Evolutionary conservation across 2,329 filamentous ascomycete genomes (phyloP).

Genomic region (Aspergillus sp.): DNA sequence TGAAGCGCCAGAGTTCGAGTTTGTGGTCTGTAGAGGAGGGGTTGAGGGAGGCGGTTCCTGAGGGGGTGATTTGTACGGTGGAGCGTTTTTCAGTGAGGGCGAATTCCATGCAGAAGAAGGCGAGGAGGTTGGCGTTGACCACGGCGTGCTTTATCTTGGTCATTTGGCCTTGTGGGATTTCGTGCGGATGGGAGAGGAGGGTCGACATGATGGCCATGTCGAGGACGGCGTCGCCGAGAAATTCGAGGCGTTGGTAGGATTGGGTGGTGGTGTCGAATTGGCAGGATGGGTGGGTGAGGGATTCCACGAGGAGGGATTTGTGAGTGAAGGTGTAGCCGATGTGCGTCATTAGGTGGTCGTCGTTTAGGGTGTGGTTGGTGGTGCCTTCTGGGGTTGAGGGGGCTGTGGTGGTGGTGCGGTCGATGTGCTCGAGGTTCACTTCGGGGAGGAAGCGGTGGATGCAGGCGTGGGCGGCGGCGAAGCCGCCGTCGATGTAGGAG

Average conservation of each 20-base stretch:
- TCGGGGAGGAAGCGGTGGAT: conserved; percentile 68
- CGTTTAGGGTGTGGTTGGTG: conserved; percentile 20
- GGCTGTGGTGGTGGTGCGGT: conserved; percentile 8
- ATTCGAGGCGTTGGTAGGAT: conserved; percentile 77
- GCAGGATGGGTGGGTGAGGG: conserved; percentile 75
- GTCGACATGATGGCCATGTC: conserved; percentile 71
- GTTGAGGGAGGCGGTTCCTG: conserved; percentile 28
- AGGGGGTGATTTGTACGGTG: conserved; percentile 8
- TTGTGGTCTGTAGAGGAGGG: conserved; percentile 21
- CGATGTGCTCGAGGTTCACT: conserved; percentile 32
- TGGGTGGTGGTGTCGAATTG: conserved; percentile 53
- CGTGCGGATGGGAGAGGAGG: conserved; percentile 28
- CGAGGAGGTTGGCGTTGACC: conserved; percentile 78
- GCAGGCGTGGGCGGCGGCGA: conserved; percentile 63
- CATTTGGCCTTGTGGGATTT: conserved; percentile 63
- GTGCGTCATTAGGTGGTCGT: conserved; percentile 20
- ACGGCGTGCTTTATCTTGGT: conserved; percentile 74
- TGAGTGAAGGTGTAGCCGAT: conserved; percentile 72
- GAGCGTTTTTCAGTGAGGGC: conserved; percentile 20
- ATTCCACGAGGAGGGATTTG: conserved; percentile 70
- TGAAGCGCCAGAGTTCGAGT: conserved; percentile 67
- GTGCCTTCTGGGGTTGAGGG: background rate
- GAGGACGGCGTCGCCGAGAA: conserved; percentile 81
- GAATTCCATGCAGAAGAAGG: conserved; percentile 69
- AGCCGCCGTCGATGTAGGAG: conserved; percentile 68